These are phyloP conservation scores for Diaporthe sp. DNA, from an alignment of 2,329 filamentous ascomycete genomes.

Conservation along the genomic window DNA sequence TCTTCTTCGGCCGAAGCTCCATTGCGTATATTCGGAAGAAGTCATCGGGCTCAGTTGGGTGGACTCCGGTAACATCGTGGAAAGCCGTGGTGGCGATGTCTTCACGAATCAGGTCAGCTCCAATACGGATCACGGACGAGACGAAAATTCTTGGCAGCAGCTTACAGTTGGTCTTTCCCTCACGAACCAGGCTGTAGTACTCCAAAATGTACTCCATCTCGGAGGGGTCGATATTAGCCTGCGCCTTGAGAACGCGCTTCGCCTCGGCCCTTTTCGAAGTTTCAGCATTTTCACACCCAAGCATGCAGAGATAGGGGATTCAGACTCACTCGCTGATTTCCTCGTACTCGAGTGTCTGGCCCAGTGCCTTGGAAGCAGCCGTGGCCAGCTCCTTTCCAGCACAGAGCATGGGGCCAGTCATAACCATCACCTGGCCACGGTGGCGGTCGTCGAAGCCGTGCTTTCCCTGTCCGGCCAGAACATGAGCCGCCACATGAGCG, in stretches of 20 bases:
- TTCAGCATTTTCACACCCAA: not conserved
- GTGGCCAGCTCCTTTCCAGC: not conserved
- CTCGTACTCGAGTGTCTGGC: not conserved
- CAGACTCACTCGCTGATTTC: not conserved
- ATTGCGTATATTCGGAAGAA: slow-evolving; percentile 59
- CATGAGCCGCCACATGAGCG: slow-evolving; percentile 58
- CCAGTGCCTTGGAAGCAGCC: too few species aligned
- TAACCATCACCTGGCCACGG: slow-evolving; percentile 62
- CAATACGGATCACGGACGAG: not conserved
- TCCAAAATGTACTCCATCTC: not conserved
- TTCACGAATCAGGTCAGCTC: not conserved
- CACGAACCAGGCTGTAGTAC: not conserved
- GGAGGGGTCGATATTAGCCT: not conserved
- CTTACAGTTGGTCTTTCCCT: not conserved
- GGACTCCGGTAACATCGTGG: slow-evolving; percentile 57
- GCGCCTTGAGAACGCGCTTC: not conserved
- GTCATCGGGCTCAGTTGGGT: slow-evolving; percentile 57
- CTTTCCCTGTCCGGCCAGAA: slow-evolving; percentile 57
- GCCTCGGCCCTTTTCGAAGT: not conserved
- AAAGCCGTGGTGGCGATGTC: slow-evolving; percentile 44
- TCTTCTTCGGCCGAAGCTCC: slow-evolving; percentile 51
- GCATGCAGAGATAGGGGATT: not conserved
- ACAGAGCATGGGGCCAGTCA: slow-evolving; percentile 59
- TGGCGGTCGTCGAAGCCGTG: slow-evolving; percentile 61
- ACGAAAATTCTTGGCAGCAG: too few species aligned